These are phyloP conservation scores for Trypanosoma lewisi DNA, from an alignment of 208 protist genomes.

Conservation along the genomic window DNA sequence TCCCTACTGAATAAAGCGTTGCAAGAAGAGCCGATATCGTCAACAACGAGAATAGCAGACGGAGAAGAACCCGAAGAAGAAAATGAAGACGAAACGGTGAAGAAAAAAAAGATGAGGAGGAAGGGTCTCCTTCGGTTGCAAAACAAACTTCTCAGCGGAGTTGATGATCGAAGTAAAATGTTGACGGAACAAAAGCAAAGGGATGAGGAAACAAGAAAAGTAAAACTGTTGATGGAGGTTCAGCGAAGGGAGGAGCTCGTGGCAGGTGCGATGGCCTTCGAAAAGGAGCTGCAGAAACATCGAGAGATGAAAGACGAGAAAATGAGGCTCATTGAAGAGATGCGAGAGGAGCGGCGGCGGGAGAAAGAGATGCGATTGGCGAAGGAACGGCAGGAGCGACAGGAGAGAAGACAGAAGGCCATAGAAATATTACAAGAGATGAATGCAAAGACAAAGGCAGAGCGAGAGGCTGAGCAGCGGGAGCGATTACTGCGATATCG, in stretches of 20 bases:
- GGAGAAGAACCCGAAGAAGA: background rate
- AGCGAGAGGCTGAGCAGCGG: constrained; percentile 27
- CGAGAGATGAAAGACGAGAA: constrained; percentile 15
- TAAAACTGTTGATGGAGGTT: constrained; percentile 21
- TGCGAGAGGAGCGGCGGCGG: constrained; percentile 28
- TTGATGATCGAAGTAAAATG: background rate
- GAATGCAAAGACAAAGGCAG: constrained; percentile 14
- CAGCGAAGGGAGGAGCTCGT: constrained; percentile 8
- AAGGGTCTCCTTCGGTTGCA: constrained; percentile 10
- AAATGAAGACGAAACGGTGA: background rate
- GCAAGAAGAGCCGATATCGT: background rate
- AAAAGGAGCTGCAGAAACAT: constrained; percentile 14
- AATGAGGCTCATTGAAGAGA: constrained; percentile 12
- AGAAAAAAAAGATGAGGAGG: background rate
- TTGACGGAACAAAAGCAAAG: constrained; percentile 13
- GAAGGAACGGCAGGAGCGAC: constrained; percentile 16
- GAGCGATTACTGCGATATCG: constrained; percentile 31
- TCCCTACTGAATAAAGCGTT: background rate
- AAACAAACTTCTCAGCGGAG: background rate
- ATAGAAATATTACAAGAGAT: constrained; percentile 29
- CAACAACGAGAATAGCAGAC: no score
- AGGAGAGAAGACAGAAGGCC: constrained; percentile 34
- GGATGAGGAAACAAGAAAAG: constrained; percentile 17
- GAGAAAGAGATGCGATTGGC: constrained; percentile 23
- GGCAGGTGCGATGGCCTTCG: constrained; percentile 2